A percentile compares a stretch with the other conserved stretches of the same genome.
Evolutionary conservation across 164 flowering plant species (phyloP).

Genomic region (Piper longum): DNA sequence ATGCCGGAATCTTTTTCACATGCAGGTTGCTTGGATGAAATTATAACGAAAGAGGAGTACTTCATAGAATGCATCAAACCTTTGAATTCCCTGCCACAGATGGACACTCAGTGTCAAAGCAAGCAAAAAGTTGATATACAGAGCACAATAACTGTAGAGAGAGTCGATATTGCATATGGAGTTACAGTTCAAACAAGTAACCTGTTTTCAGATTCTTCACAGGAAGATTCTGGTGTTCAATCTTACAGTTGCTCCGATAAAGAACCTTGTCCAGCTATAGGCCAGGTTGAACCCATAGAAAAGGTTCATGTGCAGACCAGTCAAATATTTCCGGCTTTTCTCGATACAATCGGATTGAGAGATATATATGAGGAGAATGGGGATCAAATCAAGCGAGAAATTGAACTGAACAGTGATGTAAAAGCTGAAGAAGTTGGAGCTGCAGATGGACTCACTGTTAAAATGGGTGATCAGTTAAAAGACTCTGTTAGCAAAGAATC

Average conservation of each 20-base stretch:
- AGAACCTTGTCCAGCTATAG: too few species aligned
- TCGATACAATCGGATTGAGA: too few species aligned
- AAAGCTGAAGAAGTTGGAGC: background rate
- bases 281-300: too few species aligned
- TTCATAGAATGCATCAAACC: conserved; percentile 67
- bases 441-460: too few species aligned
- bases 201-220: too few species aligned
- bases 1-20: conserved; percentile 10
- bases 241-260: too few species aligned
- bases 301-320: too few species aligned
- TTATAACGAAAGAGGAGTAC: conserved; percentile 61
- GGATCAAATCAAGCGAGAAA: background rate
- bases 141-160: conserved; percentile 10
- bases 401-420: background rate
- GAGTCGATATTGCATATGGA: conserved; percentile 9
- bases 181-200: background rate
- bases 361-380: background rate
- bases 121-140: conserved; percentile 28
- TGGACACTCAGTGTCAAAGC: conserved; percentile 41
- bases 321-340: too few species aligned
- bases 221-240: too few species aligned
- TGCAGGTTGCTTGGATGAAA: conserved; percentile 29
- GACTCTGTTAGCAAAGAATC: too few species aligned
- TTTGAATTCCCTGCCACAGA: conserved; percentile 76
- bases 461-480: too few species aligned